A percentile compares a stretch with the other conserved stretches of the same genome.
phyloP scores from a whole-genome alignment of 2,329 filamentous ascomycete genomes.

The Aspergillus candidus region DNA sequence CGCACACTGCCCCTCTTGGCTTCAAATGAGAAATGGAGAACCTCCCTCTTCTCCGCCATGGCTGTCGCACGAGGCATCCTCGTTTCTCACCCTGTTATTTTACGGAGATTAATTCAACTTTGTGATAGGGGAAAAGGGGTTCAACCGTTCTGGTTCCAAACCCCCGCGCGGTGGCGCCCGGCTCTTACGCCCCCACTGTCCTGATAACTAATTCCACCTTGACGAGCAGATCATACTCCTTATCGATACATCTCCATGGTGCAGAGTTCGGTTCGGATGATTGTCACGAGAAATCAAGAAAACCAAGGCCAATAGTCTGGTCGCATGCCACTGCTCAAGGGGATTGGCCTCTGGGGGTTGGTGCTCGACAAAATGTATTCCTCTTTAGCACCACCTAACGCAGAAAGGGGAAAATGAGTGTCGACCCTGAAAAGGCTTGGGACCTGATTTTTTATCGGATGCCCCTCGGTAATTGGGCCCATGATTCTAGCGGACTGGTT shows the following conservation, averaged over 20 bases:
- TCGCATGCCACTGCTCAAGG: neutral
- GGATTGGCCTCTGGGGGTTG: constrained; percentile 6
- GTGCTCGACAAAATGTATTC: neutral
- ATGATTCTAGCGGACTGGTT: neutral
- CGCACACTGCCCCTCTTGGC: constrained; percentile 15
- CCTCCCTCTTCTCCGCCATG: constrained; percentile 1
- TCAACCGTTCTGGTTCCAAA: neutral
- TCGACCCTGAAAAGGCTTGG: too few relatives aligned
- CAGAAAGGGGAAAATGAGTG: too few relatives aligned
- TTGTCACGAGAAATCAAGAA: constrained; percentile 3
- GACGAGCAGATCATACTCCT: constrained; percentile 3
- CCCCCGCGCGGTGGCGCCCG: constrained; percentile 7
- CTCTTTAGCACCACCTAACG: too few relatives aligned
- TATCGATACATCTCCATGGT: constrained; percentile 5
- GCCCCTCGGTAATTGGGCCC: too few relatives aligned
- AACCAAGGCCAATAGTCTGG: constrained; percentile 4
- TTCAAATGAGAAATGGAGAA: constrained; percentile 5
- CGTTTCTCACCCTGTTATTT: constrained; percentile 7
- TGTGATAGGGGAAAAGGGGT: constrained; percentile 6
- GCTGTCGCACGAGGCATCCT: constrained; percentile 6
- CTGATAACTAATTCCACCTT: neutral
- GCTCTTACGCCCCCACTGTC: neutral
- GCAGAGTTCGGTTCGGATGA: constrained; percentile 4
- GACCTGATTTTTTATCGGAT: too few relatives aligned
- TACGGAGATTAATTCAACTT: constrained; percentile 1